Base-by-base conservation (phyloP, 768 basidiomycete genomes). In the Postia placenta region DNA sequence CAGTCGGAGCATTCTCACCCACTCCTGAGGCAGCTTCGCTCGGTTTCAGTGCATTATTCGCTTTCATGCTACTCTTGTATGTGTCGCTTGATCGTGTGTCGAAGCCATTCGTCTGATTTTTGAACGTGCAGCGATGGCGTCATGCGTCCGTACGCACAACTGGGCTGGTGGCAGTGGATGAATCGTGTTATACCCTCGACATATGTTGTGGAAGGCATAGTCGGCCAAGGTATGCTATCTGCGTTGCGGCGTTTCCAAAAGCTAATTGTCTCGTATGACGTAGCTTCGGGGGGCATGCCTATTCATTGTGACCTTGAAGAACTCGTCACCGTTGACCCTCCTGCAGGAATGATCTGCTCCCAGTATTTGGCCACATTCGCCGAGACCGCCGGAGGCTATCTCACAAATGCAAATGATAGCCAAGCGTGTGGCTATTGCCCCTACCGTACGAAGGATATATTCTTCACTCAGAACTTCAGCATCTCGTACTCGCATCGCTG, bases 231-330 rank as follows among this genome's bases (percentile, higher is more conserved):
- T 85, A 57, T 53, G 74, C 56, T 23, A 15, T 7, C 27, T 14
- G 1, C 12, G 4, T 2, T 12, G 7, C 19, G 19, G 40, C 22
- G 11, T 39, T 5, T 40, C n/a, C 28, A 24, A n/a, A n/a, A n/a
- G n/a, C 14, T 25, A 11, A 22, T 25, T 38, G 30, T 3, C 2
- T 46, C 28, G 38, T 19, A 24, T 45, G 17, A 51, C 43, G 4
- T 50, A 81, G 82, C 76, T 9, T 58, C 85, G 11, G 81, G 80
- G 0, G 68, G 65, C 5, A 65, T 71, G 41, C 50, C 62, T 1
- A 70, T 86, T 42, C 67, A 64, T 14, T 93, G 92, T 61, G 63
- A 81, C 0, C n/a, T 64, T 0, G 63, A 70, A 42, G 92, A 93
- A 60, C 69, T 79, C n/a, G 76, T 81, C 2, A 69, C 69, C 0